Evolutionary conservation across 2,329 filamentous ascomycete species (phyloP).

Genomic region (Alternaria ethzedia): DNA sequence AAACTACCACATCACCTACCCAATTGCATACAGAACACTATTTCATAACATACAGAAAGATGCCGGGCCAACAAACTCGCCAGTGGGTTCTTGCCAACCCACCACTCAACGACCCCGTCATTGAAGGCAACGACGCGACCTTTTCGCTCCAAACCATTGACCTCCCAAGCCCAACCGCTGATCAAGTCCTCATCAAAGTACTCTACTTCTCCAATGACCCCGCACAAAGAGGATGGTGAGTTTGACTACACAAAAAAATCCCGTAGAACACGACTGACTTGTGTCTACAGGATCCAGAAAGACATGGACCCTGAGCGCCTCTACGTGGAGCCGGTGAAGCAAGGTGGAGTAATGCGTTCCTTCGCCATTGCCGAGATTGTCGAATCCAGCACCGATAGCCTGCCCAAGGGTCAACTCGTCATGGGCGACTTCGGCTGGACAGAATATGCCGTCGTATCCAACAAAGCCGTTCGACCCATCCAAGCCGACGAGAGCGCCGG

Average conservation of each 20-base stretch:
- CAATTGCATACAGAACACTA: not conserved
- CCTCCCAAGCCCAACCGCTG: conserved; percentile 45
- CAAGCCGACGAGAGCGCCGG: conserved; percentile 41
- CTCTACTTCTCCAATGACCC: conserved; percentile 59
- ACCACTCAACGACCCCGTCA: conserved; percentile 44
- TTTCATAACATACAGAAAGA: conserved; percentile 12
- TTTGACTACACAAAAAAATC: not conserved
- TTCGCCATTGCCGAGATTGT: conserved; percentile 65
- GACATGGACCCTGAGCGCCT: conserved; percentile 51
- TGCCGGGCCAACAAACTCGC: conserved; percentile 44
- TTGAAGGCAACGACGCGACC: conserved; percentile 47
- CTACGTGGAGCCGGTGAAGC: conserved; percentile 54
- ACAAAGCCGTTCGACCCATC: conserved; percentile 39
- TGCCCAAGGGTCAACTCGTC: conserved; percentile 65
- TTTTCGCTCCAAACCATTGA: conserved; percentile 48
- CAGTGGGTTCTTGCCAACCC: conserved; percentile 55
- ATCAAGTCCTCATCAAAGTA: conserved; percentile 56
- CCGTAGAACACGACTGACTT: conserved; percentile 56
- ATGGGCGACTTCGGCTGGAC: conserved; percentile 65
- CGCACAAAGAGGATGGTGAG: not conserved
- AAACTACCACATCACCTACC: not conserved
- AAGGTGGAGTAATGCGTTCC: conserved; percentile 67
- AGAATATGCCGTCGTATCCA: conserved; percentile 64
- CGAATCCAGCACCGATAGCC: conserved; percentile 61
- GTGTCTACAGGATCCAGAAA: conserved; percentile 50